phyloP scores from a whole-genome alignment of 306 rosid species.

The Vigna trinervia region DNA sequence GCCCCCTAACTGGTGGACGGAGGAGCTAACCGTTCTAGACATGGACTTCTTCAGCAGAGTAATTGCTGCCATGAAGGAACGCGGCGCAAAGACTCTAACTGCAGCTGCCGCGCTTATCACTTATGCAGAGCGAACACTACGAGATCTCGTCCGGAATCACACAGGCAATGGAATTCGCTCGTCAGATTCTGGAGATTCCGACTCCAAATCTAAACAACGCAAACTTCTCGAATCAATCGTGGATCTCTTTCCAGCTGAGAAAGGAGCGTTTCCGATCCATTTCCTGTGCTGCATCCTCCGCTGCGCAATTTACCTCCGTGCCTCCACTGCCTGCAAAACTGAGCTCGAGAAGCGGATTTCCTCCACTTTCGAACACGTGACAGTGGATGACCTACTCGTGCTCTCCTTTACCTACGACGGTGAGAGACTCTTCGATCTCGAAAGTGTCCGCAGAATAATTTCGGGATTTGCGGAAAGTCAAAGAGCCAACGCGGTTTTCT shows the following conservation, averaged over 20 bases:
- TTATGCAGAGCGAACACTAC: slow-evolving; percentile 69
- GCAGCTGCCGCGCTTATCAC: slow-evolving; percentile 61
- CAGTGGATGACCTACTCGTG: slow-evolving; percentile 67
- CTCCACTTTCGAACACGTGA: slow-evolving; percentile 60
- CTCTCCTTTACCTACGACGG: slow-evolving; percentile 75
- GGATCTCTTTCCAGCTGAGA: slow-evolving; percentile 69
- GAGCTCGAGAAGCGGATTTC: slow-evolving; percentile 78
- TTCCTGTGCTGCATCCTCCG: slow-evolving; percentile 84
- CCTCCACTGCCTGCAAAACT: slow-evolving; percentile 51
- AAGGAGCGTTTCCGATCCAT: slow-evolving; percentile 62
- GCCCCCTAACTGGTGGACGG: slow-evolving; percentile 86
- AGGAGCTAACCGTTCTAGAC: slow-evolving; percentile 65
- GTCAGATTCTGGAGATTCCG: slow-evolving; percentile 34
- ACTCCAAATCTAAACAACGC: slow-evolving; percentile 44
- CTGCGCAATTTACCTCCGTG: slow-evolving; percentile 57
- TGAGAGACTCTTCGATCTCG: slow-evolving; percentile 72
- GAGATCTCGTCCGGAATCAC: slow-evolving; percentile 73
- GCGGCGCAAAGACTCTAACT: slow-evolving; percentile 55
- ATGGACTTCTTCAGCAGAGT: slow-evolving; percentile 60
- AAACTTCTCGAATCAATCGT: slow-evolving; percentile 64
- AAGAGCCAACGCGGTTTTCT: slow-evolving; percentile 61
- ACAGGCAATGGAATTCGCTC: slow-evolving; percentile 51
- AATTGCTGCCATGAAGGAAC: slow-evolving; percentile 58
- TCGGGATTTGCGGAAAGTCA: slow-evolving; percentile 68
- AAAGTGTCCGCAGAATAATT: slow-evolving; percentile 62